Evolutionary conservation across 352 stramenopile species (phyloP), one percentile per base, ranked within the genome.

Genomic region (Thalassiosira exigua): DNA sequence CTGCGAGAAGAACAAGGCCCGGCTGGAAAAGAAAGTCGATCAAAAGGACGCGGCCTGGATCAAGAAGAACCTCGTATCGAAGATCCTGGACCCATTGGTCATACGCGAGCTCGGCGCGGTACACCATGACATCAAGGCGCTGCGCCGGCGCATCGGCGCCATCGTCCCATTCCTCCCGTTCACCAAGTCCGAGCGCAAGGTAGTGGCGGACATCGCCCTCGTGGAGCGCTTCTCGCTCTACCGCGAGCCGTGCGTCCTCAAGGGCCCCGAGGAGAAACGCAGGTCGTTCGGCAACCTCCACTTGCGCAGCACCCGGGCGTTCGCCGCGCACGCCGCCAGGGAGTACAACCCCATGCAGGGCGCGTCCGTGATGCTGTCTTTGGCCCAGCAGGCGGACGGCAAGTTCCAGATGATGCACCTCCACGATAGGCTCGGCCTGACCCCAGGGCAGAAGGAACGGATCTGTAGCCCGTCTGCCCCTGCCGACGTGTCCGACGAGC

Each of bases 111-210:
- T 69, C 32, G 59, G 36, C 36, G 19, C 4, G 3, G 21, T 69
- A 29, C 5, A 60, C 41, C 12, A 53, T 17, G 59, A 60, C 36
- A 1, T 69, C 0, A 69, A 69, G 29, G 59, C 59, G 11, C 39
- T 69, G 14, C 11, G 36, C 59, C 59, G 36, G 27, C 41, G 59
- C 21, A 69, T 69, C 30, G 59, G 41, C 24, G 21, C 7, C 12
- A 69, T 69, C 48, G 46, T 69, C 14, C 59, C 59, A 21, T 69
- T 69, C 33, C 46, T 69, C 9, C 59, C 59, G 3, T 69, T 69
- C 59, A 69, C 59, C 14, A 3, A 17, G 7, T 44, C 11, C 4
- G 59, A 69, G 59, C 27, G 36, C 5, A 69, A 69, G 39, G 59
- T 60, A 41, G 59, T 69, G 33, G 59, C 59, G 27, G 9, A 59